A percentile compares a stretch with the other conserved stretches of the same genome.
Evolutionary conservation across 495 filamentous ascomycete genomes (phyloP).

Genomic region (Penicillium ucsense): DNA sequence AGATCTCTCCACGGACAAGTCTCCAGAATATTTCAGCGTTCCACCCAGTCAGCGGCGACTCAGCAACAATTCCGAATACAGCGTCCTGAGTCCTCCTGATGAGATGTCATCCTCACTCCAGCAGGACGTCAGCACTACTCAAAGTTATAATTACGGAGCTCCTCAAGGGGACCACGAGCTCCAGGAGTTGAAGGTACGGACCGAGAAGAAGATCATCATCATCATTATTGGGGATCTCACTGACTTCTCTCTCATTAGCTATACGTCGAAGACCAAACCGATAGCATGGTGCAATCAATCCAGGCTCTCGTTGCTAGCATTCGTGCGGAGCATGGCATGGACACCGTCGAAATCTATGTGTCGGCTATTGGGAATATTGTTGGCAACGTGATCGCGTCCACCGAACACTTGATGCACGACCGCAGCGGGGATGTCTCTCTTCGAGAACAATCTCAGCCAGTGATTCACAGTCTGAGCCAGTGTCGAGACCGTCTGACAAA

Average conservation of each 20-base stretch:
- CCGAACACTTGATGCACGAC: conserved; percentile 46
- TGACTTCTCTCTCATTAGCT: conserved; percentile 31
- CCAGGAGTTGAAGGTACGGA: conserved; percentile 59
- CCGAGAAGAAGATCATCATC: not conserved
- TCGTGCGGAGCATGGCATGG: conserved; percentile 56
- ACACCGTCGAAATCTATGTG: conserved; percentile 60
- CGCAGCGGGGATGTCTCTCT: conserved; percentile 32
- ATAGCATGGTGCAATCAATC: conserved; percentile 69
- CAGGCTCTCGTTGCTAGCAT: conserved; percentile 73
- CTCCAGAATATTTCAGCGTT: conserved; percentile 40
- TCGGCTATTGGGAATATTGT: conserved; percentile 61
- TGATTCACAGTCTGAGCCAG: conserved; percentile 50
- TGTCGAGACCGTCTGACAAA: conserved; percentile 58
- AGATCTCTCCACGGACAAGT: conserved; percentile 33
- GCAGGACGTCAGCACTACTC: conserved; percentile 17
- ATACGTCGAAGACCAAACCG: conserved; percentile 79
- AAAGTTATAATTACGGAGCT: conserved; percentile 27
- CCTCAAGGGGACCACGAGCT: conserved; percentile 45
- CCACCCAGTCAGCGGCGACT: conserved; percentile 34
- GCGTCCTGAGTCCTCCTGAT: conserved; percentile 40
- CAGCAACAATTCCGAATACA: conserved; percentile 46
- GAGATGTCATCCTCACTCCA: conserved; percentile 21
- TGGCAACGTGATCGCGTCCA: conserved; percentile 56
- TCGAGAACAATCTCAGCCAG: conserved; percentile 48
- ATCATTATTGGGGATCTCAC: not conserved